phyloP scores from a whole-genome alignment of 2,329 filamentous ascomycete genomes.

The Botrytis aclada region DNA sequence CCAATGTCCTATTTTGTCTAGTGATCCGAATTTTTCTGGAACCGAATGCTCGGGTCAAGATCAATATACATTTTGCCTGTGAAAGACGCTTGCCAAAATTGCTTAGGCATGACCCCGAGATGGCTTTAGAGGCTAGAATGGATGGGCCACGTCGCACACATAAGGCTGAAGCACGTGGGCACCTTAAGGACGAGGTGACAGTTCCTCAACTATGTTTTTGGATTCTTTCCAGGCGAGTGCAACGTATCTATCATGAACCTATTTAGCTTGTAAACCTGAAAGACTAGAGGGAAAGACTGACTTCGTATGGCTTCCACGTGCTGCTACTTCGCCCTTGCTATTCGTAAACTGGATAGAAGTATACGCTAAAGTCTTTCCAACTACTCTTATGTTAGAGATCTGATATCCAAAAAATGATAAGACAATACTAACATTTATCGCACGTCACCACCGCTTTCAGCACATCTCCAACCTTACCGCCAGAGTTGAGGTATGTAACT shows the following conservation, averaged over 20 bases:
- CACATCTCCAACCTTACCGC: conserved; percentile 55
- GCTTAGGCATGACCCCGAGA: neutral
- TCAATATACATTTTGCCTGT: neutral
- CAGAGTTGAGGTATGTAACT: conserved; percentile 63
- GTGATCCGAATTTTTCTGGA: neutral
- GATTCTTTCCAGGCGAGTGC: conserved; percentile 38
- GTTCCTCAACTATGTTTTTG: conserved; percentile 37
- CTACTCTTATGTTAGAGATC: conserved; percentile 38
- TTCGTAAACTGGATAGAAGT: conserved; percentile 60
- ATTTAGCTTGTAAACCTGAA: neutral
- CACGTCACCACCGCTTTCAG: conserved; percentile 56
- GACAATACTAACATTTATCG: conserved; percentile 52
- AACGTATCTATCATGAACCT: conserved; percentile 35
- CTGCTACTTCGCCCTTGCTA: conserved; percentile 55
- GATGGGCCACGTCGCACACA: neutral
- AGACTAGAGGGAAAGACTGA: conserved; percentile 35
- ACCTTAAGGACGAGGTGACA: conserved; percentile 30
- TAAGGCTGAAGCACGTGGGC: neutral
- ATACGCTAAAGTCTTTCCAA: conserved; percentile 62
- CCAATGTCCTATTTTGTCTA: neutral
- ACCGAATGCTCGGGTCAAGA: neutral
- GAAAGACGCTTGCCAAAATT: neutral
- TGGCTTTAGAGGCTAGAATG: neutral
- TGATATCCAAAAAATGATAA: neutral
- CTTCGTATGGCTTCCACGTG: conserved; percentile 66